phyloP scores from a whole-genome alignment of 257 asterid species.

The Echium plantagineum region DNA sequence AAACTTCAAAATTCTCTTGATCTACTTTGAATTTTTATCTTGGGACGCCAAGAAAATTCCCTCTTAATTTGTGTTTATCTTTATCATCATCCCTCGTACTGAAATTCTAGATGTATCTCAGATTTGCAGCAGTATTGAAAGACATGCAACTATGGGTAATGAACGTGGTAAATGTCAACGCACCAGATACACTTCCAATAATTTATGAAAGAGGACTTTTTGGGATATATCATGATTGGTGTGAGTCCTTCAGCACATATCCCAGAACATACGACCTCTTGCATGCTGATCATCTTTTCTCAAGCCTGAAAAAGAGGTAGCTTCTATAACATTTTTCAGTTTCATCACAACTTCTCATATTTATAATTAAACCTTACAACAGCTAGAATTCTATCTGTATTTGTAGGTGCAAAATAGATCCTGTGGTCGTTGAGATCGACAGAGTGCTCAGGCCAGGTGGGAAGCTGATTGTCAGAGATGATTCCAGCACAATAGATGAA shows the following conservation, averaged over 20 bases:
- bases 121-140: conserved; percentile 81
- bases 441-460: conserved; percentile 80
- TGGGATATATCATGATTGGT: conserved; percentile 89
- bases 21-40: too few relatives aligned
- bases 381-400: background rate
- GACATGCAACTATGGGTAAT: conserved; percentile 77
- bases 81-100: background rate
- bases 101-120: conserved; percentile 20
- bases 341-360: background rate
- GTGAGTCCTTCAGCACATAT: conserved; percentile 87
- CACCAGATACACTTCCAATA: conserved; percentile 83
- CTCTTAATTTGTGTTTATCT: too few relatives aligned
- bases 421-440: conserved; percentile 64
- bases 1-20: too few relatives aligned
- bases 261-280: conserved; percentile 80
- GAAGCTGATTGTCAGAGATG: conserved; percentile 55
- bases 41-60: too few relatives aligned
- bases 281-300: conserved; percentile 82
- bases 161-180: conserved; percentile 70
- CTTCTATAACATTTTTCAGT: conserved; percentile 2
- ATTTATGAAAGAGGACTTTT: conserved; percentile 73
- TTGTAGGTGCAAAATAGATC: conserved; percentile 56
- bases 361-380: background rate
- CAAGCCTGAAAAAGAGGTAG: conserved; percentile 56
- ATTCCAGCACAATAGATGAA: conserved; percentile 37